Conservation (phyloP, 768 basidiomycete species). For the Leccinum broughii region DNA sequence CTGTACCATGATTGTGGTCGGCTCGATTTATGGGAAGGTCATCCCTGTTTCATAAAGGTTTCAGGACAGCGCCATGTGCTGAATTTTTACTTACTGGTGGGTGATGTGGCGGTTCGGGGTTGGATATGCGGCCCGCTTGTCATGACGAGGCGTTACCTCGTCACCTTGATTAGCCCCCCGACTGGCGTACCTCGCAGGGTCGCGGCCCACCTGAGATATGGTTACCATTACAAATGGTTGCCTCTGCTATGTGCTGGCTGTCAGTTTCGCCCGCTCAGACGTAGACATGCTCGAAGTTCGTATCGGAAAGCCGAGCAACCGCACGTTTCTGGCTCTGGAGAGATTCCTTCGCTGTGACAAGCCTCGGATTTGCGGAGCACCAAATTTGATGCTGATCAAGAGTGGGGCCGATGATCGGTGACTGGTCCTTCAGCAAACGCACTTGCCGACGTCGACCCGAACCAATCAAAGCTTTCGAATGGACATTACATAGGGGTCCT, state of each 20-base stretch:
- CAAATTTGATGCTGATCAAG: too few species aligned
- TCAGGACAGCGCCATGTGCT: slow-evolving; percentile 1
- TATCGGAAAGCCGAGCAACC: neutral
- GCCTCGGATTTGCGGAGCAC: too few species aligned
- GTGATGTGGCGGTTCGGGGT: neutral
- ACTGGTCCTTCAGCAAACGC: too few species aligned
- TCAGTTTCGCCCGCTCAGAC: neutral
- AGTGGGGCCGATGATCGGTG: too few species aligned
- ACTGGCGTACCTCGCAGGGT: neutral
- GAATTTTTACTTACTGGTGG: neutral
- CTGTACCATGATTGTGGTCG: neutral
- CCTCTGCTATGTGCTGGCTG: neutral
- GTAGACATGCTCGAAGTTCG: neutral
- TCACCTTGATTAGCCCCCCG: neutral
- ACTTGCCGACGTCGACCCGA: too few species aligned
- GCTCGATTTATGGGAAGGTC: neutral
- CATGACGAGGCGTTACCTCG: neutral
- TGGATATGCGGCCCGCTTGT: neutral
- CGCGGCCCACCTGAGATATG: neutral
- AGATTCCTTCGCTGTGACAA: neutral
- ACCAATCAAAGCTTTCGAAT: neutral
- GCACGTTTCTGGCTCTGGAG: neutral
- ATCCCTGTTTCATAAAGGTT: slow-evolving; percentile 11
- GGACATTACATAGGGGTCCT: neutral
- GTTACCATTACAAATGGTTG: neutral